These are phyloP conservation scores for Salisapilia sapeloensis DNA, from an alignment of 352 stramenopile species.

Conservation along the genomic window DNA sequence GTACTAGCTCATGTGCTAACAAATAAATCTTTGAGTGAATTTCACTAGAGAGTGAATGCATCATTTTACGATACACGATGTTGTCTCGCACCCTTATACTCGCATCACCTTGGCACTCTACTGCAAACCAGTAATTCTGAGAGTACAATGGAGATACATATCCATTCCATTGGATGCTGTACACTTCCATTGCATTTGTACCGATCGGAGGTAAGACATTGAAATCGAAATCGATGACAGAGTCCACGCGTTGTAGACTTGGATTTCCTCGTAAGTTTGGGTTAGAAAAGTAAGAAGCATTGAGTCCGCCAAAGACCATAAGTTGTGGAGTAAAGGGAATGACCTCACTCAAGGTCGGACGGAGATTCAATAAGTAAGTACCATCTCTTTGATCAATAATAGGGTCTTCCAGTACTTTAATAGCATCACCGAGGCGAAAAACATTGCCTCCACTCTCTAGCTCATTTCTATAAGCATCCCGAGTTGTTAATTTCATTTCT, in stretches of 20 bases:
- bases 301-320: slow-evolving; percentile 30
- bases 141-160: slow-evolving; percentile 25
- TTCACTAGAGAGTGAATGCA: slow-evolving; percentile 4
- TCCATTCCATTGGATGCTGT: slow-evolving; percentile 38
- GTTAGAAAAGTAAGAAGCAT: slow-evolving; percentile 25
- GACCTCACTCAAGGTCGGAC: slow-evolving; percentile 5
- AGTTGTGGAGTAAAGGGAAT: slow-evolving; percentile 28
- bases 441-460: slow-evolving; percentile 28
- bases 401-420: slow-evolving; percentile 6
- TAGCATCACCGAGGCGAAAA: slow-evolving; percentile 16
- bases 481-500: slow-evolving; percentile 15
- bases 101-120: slow-evolving; percentile 13
- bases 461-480: slow-evolving; percentile 25
- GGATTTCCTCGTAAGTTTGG: slow-evolving; percentile 9
- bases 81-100: slow-evolving; percentile 9
- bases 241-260: slow-evolving; percentile 14
- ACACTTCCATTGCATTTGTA: slow-evolving; percentile 20
- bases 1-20: slow-evolving; percentile 15
- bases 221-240: slow-evolving; percentile 31
- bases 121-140: slow-evolving; percentile 38
- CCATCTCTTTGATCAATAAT: slow-evolving; percentile 16
- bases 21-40: slow-evolving; percentile 6
- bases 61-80: slow-evolving; percentile 3
- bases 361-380: slow-evolving; percentile 19
- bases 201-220: slow-evolving; percentile 9